Conservation (phyloP, 75 land plant genomes). For the Pinus albicaulis region DNA sequence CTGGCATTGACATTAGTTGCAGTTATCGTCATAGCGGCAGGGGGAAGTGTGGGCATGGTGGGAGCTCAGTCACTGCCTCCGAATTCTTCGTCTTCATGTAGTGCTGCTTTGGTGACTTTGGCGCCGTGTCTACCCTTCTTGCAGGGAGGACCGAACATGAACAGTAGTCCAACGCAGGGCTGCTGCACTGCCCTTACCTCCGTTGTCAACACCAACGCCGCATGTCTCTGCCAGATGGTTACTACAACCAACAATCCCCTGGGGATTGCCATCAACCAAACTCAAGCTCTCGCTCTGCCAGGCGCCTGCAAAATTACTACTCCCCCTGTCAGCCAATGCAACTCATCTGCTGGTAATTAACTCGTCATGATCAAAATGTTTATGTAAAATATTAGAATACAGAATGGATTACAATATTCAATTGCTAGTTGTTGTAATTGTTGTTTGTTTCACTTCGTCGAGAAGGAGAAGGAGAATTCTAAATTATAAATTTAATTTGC, state of each 20-base stretch:
- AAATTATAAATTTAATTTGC: too few species aligned
- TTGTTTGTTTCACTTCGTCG: too few species aligned
- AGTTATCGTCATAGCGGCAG: background rate
- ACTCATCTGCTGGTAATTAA: background rate
- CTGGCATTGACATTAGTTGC: background rate
- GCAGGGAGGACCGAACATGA: conserved; percentile 14
- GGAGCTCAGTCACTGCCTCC: background rate
- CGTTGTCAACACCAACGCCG: background rate
- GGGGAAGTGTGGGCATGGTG: background rate
- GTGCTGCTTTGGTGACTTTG: conserved; percentile 19
- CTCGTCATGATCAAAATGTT: too few species aligned
- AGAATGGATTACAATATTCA: too few species aligned
- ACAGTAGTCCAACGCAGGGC: background rate
- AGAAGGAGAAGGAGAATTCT: too few species aligned
- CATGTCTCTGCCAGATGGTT: background rate
- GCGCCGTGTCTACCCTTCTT: conserved; percentile 22
- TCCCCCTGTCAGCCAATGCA: conserved; percentile 33
- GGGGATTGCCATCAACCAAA: conserved; percentile 48
- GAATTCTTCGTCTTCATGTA: conserved; percentile 8
- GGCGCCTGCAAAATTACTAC: conserved; percentile 40
- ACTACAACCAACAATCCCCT: background rate
- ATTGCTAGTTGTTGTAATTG: too few species aligned
- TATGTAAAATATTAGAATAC: too few species aligned
- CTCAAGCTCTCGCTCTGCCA: conserved; percentile 42
- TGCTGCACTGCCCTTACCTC: background rate